Conservation (phyloP, 2,329 filamentous ascomycete species). For the Aaosphaeria arxii region DNA sequence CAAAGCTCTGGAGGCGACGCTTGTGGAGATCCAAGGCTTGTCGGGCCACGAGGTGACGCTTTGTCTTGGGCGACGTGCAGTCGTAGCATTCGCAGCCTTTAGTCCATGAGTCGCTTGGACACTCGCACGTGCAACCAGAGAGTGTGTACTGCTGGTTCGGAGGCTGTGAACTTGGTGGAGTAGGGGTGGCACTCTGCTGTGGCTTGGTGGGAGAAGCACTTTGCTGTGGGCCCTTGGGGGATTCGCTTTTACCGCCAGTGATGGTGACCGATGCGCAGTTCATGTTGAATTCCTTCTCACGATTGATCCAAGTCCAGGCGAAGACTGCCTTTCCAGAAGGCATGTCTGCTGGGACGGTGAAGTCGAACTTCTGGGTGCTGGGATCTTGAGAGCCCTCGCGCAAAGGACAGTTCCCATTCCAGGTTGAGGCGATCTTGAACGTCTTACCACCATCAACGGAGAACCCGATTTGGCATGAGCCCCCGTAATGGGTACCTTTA, state of each 20-base stretch:
- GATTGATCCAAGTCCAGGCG: constrained; percentile 49
- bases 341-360: constrained; percentile 44
- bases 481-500: constrained; percentile 44
- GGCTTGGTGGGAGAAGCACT: constrained; percentile 5
- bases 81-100: constrained; percentile 19
- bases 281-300: constrained; percentile 47
- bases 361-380: constrained; percentile 43
- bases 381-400: constrained; percentile 36
- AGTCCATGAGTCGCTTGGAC: constrained; percentile 19
- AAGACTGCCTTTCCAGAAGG: constrained; percentile 39
- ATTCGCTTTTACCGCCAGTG: constrained; percentile 17
- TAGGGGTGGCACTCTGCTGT: neutral
- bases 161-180: neutral
- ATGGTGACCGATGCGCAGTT: constrained; percentile 47
- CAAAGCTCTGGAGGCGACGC: constrained; percentile 11
- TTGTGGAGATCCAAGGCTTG: constrained; percentile 30
- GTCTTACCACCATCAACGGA: constrained; percentile 42
- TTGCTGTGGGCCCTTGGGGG: constrained; percentile 8
- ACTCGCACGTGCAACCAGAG: constrained; percentile 28
- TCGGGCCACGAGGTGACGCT: constrained; percentile 25
- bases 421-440: constrained; percentile 45
- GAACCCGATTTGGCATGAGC: constrained; percentile 48
- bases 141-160: constrained; percentile 17
- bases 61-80: constrained; percentile 13
- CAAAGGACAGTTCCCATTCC: constrained; percentile 48